A percentile compares a stretch with the other conserved stretches of the same genome.
Conservation (phyloP, 306 rosid species). For the Ceratonia siliqua region DNA sequence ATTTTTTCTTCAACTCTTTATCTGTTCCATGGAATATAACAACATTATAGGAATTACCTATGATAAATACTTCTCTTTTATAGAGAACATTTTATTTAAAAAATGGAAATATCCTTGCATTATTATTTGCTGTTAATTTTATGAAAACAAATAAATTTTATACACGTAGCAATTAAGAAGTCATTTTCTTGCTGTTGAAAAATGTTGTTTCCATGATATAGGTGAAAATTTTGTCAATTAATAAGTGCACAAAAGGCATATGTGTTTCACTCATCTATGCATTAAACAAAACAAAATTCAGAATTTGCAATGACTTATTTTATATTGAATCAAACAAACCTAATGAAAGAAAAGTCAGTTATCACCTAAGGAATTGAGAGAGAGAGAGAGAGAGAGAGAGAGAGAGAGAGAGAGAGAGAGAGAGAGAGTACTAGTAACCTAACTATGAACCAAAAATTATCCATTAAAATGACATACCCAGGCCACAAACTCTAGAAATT, state of each 20-base stretch:
- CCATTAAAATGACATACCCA: conserved; percentile 16
- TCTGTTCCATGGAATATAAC: conserved; percentile 26
- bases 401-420: too few species aligned
- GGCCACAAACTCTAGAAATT: neutral
- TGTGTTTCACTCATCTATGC: conserved; percentile 6
- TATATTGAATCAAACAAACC: neutral
- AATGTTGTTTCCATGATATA: neutral
- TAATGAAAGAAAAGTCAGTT: conserved; percentile 1
- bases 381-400: too few species aligned
- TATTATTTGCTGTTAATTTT: neutral
- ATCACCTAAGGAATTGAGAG: neutral
- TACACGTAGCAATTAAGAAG: neutral
- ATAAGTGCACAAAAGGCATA: neutral
- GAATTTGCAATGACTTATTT: conserved; percentile 10
- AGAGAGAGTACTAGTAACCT: neutral
- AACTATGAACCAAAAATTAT: neutral
- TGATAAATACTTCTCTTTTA: neutral
- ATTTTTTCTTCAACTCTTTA: conserved; percentile 3
- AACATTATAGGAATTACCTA: conserved; percentile 1
- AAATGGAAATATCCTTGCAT: neutral
- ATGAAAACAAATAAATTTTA: neutral
- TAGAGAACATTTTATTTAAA: neutral
- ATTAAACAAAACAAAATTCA: neutral
- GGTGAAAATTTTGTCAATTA: neutral
- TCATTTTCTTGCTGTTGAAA: neutral